Evolutionary conservation across 2,329 filamentous ascomycete species (phyloP).

Genomic region (Drechslerella dactyloides): DNA sequence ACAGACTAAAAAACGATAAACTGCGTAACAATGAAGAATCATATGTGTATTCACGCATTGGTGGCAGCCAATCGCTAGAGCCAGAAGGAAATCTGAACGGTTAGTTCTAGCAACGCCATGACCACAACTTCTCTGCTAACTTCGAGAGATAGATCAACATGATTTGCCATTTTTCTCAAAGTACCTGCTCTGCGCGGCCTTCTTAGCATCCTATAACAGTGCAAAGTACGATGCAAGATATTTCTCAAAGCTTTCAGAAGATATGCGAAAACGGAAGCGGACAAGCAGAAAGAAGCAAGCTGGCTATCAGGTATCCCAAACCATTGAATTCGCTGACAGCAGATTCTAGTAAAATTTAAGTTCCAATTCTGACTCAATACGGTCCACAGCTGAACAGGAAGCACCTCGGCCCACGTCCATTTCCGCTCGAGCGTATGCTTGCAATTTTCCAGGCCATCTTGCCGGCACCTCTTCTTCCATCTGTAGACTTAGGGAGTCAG

Average conservation of each 20-base stretch:
- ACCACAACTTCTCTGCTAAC: slow-evolving; percentile 7
- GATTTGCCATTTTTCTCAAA: slow-evolving; percentile 74
- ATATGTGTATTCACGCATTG: slow-evolving; percentile 27
- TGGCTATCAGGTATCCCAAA: slow-evolving; percentile 62
- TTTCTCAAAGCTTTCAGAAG: slow-evolving; percentile 70
- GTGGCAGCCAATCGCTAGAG: neutral
- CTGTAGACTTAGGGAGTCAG: slow-evolving; percentile 61
- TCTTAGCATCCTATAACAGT: slow-evolving; percentile 81
- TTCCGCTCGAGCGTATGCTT: slow-evolving; percentile 77
- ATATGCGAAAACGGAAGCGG: slow-evolving; percentile 52
- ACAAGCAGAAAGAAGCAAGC: slow-evolving; percentile 40
- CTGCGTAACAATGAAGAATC: slow-evolving; percentile 50
- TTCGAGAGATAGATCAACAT: slow-evolving; percentile 56
- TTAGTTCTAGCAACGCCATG: slow-evolving; percentile 8
- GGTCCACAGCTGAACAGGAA: slow-evolving; percentile 70
- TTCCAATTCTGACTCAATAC: slow-evolving; percentile 24
- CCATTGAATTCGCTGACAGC: neutral
- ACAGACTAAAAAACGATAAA: slow-evolving; percentile 58
- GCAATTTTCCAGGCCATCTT: slow-evolving; percentile 76
- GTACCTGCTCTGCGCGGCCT: slow-evolving; percentile 75
- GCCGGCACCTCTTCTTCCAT: slow-evolving; percentile 59
- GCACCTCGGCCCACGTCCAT: slow-evolving; percentile 76
- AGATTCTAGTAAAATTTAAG: neutral
- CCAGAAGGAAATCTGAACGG: slow-evolving; percentile 1
- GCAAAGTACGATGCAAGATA: slow-evolving; percentile 73